Percentiles rank a stretch among this genome's conserved stretches.
These are phyloP conservation scores for Trichoderma aggressivum DNA, from an alignment of 2,329 filamentous ascomycete genomes.

Conservation along the genomic window DNA sequence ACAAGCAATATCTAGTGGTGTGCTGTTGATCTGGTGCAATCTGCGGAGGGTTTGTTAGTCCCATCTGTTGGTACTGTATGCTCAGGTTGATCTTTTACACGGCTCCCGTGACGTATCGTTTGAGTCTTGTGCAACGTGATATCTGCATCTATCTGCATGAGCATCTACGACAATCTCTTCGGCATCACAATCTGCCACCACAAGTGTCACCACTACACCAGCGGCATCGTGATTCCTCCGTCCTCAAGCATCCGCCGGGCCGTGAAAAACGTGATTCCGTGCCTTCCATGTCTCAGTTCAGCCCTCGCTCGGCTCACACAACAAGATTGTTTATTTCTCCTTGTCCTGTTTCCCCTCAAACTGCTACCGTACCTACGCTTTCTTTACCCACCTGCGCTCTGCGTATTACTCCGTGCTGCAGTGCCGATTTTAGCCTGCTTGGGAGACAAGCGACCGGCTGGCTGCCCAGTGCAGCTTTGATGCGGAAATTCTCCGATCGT, in stretches of 20 bases:
- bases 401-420: neutral
- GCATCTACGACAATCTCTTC: neutral
- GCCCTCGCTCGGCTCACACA: neutral
- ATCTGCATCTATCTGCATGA: neutral
- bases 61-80: neutral
- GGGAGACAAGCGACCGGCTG: neutral
- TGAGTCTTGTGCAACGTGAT: neutral
- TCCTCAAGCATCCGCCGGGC: constrained; percentile 7
- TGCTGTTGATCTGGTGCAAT: neutral
- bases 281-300: neutral
- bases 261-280: constrained; percentile 8
- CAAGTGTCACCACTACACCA: neutral
- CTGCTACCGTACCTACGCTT: neutral
- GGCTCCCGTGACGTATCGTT: neutral
- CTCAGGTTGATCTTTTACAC: neutral
- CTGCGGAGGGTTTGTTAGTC: neutral
- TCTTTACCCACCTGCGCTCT: neutral
- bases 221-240: neutral
- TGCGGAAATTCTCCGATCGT: neutral
- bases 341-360: neutral
- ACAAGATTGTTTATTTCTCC: neutral
- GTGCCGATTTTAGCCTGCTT: neutral
- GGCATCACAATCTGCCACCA: neutral
- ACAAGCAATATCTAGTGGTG: neutral
- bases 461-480: neutral